Percentiles rank a stretch among this genome's conserved stretches.
These are phyloP conservation scores for Apiotrichum domesticum DNA, from an alignment of 1,284 basidiomycete species.

Conservation along the genomic window DNA sequence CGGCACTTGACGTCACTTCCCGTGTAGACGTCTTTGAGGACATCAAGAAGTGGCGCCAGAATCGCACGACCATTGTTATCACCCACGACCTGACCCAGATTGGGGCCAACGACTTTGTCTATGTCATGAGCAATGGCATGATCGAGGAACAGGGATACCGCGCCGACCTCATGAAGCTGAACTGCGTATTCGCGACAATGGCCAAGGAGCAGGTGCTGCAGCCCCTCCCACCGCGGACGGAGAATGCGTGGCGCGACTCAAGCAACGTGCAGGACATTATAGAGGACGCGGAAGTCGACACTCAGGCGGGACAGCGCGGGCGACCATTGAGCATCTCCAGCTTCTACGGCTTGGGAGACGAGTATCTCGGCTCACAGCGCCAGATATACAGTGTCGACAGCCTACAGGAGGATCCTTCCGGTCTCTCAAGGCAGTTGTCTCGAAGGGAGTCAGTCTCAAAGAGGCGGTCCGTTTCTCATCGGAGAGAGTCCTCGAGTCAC, in stretches of 20 bases:
- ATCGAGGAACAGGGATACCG: constrained; percentile 89
- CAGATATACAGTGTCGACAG: too few species aligned
- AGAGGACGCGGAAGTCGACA: background rate
- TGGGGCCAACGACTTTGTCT: constrained; percentile 71
- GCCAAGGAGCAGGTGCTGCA: constrained; percentile 43
- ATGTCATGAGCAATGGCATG: constrained; percentile 74
- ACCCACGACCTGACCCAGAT: constrained; percentile 93
- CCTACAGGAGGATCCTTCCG: too few species aligned
- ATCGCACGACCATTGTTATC: constrained; percentile 90
- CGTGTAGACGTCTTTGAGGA: constrained; percentile 84
- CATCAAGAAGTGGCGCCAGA: constrained; percentile 71
- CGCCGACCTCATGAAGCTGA: constrained; percentile 57
- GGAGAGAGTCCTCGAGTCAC: too few species aligned
- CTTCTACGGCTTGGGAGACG: background rate
- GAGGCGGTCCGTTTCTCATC: too few species aligned
- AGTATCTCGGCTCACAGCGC: background rate
- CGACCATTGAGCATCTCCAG: constrained; percentile 3
- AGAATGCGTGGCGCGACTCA: constrained; percentile 37
- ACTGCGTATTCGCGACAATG: constrained; percentile 46
- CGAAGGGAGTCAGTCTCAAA: too few species aligned
- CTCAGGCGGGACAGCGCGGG: background rate
- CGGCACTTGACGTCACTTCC: constrained; percentile 83
- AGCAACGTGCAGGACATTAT: constrained; percentile 11
- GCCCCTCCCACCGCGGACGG: constrained; percentile 34
- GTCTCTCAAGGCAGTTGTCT: too few species aligned